Evolutionary conservation across 257 asterid species (phyloP), one percentile per base, ranked within the genome.

Genomic region (Fraxinus americana): DNA sequence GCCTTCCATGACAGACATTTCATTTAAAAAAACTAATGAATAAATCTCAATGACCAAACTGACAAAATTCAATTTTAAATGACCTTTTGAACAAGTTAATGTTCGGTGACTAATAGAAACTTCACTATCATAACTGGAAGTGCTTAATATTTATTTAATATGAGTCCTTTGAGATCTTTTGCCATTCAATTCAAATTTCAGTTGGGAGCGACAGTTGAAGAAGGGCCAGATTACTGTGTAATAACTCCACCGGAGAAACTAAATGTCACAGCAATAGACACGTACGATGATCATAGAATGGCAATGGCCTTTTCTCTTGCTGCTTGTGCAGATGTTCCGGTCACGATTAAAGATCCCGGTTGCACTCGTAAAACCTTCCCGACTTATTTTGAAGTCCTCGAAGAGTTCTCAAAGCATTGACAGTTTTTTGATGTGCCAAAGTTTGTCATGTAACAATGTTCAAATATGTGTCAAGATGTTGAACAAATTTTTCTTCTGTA

Each of bases 301-400:
- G 99, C 98, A 39, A 96, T 96, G 99, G 98, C 99, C 43, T 93
- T 96, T 77, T 96, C 99, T 63, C 98, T 96, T 4, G 98, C 97
- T 14, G 99, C 99, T 27, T 93, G 98, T 77, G 93, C 94, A 21
- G 97, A 93, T 52, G 98, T 95, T 50, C 98, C 99, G 0, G 96
- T 95, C 54, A 93, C 98, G 10, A 93, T 95, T 83, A 88, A 84
- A 36, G 99, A 95, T 77, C 99, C 99, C 0, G 90, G 92, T 5
- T 95, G 99, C 82, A 95, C 99, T 35, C 97, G 99, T n/a, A 95
- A 95, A 83, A 95, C 99, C n/a, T 92, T 96, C 91, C 99, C 99
- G 0, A 75, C 89, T 78, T 96, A 93, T 75, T 93, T 96, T 54
- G 95, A 96, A 7, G 97, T 96, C 32, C 94, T 93, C 19, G 82